Conservation (phyloP, 2,329 filamentous ascomycete genomes). For the Boeremia exigua region DNA sequence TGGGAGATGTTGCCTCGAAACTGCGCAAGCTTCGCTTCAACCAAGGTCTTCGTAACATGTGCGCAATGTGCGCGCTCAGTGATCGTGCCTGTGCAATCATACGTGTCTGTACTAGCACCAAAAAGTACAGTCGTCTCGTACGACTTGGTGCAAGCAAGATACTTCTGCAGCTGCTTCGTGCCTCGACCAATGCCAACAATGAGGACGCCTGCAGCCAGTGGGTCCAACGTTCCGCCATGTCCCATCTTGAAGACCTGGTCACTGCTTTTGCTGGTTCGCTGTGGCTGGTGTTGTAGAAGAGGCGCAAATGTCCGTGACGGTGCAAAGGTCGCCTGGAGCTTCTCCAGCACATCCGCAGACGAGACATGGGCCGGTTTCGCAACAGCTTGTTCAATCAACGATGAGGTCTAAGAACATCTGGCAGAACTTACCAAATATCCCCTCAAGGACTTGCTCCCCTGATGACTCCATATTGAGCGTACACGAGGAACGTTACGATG, state of each 20-base stretch:
- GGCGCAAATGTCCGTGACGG: slow-evolving; percentile 26
- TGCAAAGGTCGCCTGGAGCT: slow-evolving; percentile 30
- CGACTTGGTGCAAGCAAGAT: slow-evolving; percentile 36
- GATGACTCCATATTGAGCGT: not conserved
- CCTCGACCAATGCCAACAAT: slow-evolving; percentile 41
- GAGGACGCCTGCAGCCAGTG: slow-evolving; percentile 38
- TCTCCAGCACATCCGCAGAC: slow-evolving; percentile 32
- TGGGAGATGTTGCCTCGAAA: slow-evolving; percentile 36
- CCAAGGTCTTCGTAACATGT: slow-evolving; percentile 29
- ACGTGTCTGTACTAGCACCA: slow-evolving; percentile 39
- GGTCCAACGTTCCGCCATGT: slow-evolving; percentile 42
- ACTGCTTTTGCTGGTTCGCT: slow-evolving; percentile 27
- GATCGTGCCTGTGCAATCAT: slow-evolving; percentile 34
- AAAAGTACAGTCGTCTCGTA: slow-evolving; percentile 40
- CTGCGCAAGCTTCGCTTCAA: slow-evolving; percentile 22
- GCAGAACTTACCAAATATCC: slow-evolving; percentile 28
- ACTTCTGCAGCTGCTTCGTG: slow-evolving; percentile 36
- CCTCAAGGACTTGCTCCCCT: slow-evolving; percentile 22
- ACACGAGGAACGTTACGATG: not conserved
- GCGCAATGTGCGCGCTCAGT: slow-evolving; percentile 14
- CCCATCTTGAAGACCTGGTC: slow-evolving; percentile 37
- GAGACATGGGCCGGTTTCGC: slow-evolving; percentile 32
- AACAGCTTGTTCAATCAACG: slow-evolving; percentile 22
- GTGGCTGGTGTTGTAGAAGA: slow-evolving; percentile 24
- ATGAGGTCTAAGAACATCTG: not conserved